Base-by-base conservation (phyloP, 148 eudicot genomes). In the Camellia japonica region DNA sequence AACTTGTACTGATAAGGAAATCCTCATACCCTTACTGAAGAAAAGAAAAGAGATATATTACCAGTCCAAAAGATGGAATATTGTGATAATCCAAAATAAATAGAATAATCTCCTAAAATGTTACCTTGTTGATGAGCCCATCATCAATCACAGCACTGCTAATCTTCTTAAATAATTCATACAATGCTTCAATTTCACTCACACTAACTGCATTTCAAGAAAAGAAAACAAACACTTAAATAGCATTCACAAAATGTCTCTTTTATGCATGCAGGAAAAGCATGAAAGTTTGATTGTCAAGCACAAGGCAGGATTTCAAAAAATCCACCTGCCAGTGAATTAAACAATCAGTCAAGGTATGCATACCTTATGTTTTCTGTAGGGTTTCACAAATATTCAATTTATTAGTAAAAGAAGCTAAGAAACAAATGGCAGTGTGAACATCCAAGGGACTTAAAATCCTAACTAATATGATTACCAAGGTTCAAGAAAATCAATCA, bases 131-230 rank as follows among this genome's bases (percentile, higher is more conserved):
- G 77, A 91, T 89, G 49, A 91, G 77, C 19, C 94, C 94, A 61
- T 91, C 94, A 80, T 91, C 90, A 73, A 85, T 81, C 56, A 91
- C 92, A 68, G 92, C 92, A 82, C 91, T 91, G 85, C 94, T 91
- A 11, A 91, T 86, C 84, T 88, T 91, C 91, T 91, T 91, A 84
- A 81, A 91, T 12, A 91, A 78, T 76, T 91, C 94, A 79, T 91
- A 91, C 47, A 91, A 78, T 19, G 94, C 94, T 83, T 91, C 94
- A 43, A 91, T 90, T 80, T 91, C 94, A 81, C 90, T 91, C 20
- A 91, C 92, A 77, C 89, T 91, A 79, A 91, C 94, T 91, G 88
- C 80, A 80, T 77, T 61, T 49, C 30, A 68, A 76, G 71, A 67
- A 79, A 82, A 43, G 58, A 62, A 7, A 76, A 7, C 10, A 38